phyloP scores from a whole-genome alignment of 1,139 yeast species.

The Candida glucosophila region DNA sequence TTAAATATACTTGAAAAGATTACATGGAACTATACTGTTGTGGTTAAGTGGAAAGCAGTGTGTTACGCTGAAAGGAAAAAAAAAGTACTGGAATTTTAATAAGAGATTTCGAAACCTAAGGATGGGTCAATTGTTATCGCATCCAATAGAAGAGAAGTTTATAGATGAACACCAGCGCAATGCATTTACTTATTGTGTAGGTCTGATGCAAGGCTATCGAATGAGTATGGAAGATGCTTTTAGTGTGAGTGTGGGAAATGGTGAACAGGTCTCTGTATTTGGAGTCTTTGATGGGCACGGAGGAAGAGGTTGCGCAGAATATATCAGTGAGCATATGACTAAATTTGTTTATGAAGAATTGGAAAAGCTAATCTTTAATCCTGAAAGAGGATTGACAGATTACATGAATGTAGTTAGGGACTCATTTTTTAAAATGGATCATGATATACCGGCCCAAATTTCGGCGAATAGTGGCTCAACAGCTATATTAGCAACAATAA shows the following conservation, averaged over 20 bases:
- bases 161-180: slow-evolving; percentile 38
- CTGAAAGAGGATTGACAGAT: slow-evolving; percentile 5
- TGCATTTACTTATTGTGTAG: slow-evolving; percentile 50
- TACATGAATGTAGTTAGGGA: slow-evolving; percentile 36
- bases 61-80: too few species aligned
- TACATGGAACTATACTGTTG: too few species aligned
- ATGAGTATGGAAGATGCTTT: slow-evolving; percentile 76
- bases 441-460: slow-evolving; percentile 36
- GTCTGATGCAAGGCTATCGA: slow-evolving; percentile 76
- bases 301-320: slow-evolving; percentile 53
- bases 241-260: slow-evolving; percentile 34
- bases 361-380: slow-evolving; percentile 7
- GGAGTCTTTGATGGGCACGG: slow-evolving; percentile 84
- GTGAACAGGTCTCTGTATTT: slow-evolving; percentile 46
- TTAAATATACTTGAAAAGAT: too few species aligned
- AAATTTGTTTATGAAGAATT: slow-evolving; percentile 21
- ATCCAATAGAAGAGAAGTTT: slow-evolving; percentile 64
- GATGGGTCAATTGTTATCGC: slow-evolving; percentile 78
- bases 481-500: slow-evolving; percentile 47
- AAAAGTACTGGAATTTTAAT: too few species aligned
- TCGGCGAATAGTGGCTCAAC: slow-evolving; percentile 58
- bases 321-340: slow-evolving; percentile 39
- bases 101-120: too few species aligned
- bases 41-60: too few species aligned
- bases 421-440: slow-evolving; percentile 50